phyloP scores from a whole-genome alignment of 164 flowering plant species.

The Stephania cephalantha region DNA sequence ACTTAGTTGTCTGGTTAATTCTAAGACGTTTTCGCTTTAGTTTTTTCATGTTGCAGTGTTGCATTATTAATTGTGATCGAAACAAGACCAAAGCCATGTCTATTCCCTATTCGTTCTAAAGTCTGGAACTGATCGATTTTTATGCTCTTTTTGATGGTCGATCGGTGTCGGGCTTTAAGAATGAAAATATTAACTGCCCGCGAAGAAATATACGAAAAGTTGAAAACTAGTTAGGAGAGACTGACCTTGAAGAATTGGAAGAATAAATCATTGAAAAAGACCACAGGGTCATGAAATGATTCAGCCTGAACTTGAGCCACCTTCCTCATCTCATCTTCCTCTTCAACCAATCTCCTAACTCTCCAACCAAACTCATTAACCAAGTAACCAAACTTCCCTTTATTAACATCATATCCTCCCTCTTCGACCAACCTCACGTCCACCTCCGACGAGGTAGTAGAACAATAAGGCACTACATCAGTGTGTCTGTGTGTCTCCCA shows the following conservation, averaged over 20 bases:
- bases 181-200: not conserved
- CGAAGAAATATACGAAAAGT: not conserved
- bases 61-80: too few relatives aligned
- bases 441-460: constrained; percentile 10
- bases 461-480: constrained; percentile 8
- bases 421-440: constrained; percentile 9
- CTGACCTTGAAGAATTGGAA: constrained; percentile 69
- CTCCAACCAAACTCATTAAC: constrained; percentile 63
- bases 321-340: constrained; percentile 49
- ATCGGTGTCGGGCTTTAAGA: not conserved
- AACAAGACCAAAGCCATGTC: too few relatives aligned
- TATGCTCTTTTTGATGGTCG: not conserved
- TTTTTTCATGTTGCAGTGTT: too few relatives aligned
- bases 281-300: constrained; percentile 65
- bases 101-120: not conserved
- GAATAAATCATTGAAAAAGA: constrained; percentile 62
- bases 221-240: not conserved
- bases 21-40: too few relatives aligned
- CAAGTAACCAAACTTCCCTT: constrained; percentile 27
- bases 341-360: constrained; percentile 58
- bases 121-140: not conserved
- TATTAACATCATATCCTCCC: constrained; percentile 4
- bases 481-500: constrained; percentile 1
- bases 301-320: constrained; percentile 74
- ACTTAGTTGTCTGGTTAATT: too few relatives aligned